Percentiles rank a stretch among this genome's conserved stretches.
Conservation (phyloP, 2,329 filamentous ascomycete genomes). For the Fusarium sp. region DNA sequence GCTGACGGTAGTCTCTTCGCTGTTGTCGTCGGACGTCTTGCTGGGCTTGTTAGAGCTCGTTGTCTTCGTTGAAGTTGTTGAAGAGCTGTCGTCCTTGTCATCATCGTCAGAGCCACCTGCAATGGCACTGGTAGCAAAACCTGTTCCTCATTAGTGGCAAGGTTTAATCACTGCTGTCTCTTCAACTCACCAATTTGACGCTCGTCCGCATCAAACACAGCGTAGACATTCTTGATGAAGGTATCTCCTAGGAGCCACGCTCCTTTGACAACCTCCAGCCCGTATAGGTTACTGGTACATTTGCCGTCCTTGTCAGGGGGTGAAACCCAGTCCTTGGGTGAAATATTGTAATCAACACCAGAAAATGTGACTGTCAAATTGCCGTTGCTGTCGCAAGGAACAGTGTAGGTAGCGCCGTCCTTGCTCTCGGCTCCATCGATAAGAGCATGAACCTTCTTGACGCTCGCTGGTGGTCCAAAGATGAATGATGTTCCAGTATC, state of each 20-base stretch:
- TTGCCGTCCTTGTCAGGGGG: constrained; percentile 59
- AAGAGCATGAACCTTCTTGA: constrained; percentile 75
- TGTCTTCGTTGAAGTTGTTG: constrained; percentile 27
- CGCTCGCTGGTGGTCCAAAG: constrained; percentile 78
- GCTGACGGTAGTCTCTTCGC: constrained; percentile 34
- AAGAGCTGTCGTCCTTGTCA: constrained; percentile 19
- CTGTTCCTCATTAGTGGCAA: constrained; percentile 33
- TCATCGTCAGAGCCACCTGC: constrained; percentile 18
- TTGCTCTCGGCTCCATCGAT: constrained; percentile 73
- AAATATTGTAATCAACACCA: constrained; percentile 75
- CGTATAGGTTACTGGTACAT: constrained; percentile 82
- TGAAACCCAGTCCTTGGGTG: constrained; percentile 79
- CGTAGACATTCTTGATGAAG: constrained; percentile 92
- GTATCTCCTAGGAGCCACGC: constrained; percentile 88
- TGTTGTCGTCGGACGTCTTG: constrained; percentile 32
- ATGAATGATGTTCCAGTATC: constrained; percentile 89
- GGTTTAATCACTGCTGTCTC: fast-evolving
- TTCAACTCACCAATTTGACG: constrained; percentile 70
- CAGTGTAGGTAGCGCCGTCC: constrained; percentile 74
- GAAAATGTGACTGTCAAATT: constrained; percentile 77
- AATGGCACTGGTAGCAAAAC: constrained; percentile 44
- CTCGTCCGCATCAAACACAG: constrained; percentile 84
- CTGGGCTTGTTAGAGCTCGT: constrained; percentile 25
- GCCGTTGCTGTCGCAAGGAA: constrained; percentile 79
- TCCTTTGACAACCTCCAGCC: constrained; percentile 74